Base-by-base conservation (phyloP, 2,329 filamentous ascomycete genomes). In the Alternaria panax region DNA sequence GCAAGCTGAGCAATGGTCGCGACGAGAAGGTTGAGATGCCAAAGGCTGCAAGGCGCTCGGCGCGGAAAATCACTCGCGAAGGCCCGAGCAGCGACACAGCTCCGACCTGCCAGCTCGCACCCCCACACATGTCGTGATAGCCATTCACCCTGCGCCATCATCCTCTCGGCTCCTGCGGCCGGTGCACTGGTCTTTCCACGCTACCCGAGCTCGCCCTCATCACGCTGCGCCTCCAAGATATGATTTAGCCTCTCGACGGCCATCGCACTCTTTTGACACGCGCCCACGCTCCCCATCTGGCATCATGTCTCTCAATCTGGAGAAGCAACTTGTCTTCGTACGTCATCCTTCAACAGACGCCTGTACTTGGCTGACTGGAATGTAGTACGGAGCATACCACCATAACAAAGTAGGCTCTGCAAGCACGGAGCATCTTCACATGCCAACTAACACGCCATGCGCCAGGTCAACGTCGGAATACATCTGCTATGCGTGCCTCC, bases 261-360 rank as follows among this genome's bases (percentile, higher is more conserved):
- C 63, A 51, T 59, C 62, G 41, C 51, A 62, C 56, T 67, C 67
- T 24, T 65, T 69, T 70, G 67, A 73, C 66, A 62, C 62, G 62
- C 65, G 63, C 65, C 56, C 66, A 63, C 59, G 62, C 63, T 67
- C 69, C 69, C 65, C 68, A 74, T 71, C 65, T 60, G 68, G 64
- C 69, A 74, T 57, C 67, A 84, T 84, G 82, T 80, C 82, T 57
- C 85, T 95, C 73, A 89, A 93, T 73, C 85, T 95, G 52, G 92
- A 95, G 81, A 90, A 88, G 76, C 92, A 94, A 75, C 84, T 95
- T 71, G 87, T 87, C 79, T 93, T 93, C 80, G 92, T 95, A 87
- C 78, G 90, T 79, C 69, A 58, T 63, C 54, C 59, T 38, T 36
- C 59, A 52, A 24, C 25, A 25, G 18, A 20, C 53, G 32, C 18